Base-by-base conservation (phyloP, 768 basidiomycete species). In the Pleurotus citrinopileatus region DNA sequence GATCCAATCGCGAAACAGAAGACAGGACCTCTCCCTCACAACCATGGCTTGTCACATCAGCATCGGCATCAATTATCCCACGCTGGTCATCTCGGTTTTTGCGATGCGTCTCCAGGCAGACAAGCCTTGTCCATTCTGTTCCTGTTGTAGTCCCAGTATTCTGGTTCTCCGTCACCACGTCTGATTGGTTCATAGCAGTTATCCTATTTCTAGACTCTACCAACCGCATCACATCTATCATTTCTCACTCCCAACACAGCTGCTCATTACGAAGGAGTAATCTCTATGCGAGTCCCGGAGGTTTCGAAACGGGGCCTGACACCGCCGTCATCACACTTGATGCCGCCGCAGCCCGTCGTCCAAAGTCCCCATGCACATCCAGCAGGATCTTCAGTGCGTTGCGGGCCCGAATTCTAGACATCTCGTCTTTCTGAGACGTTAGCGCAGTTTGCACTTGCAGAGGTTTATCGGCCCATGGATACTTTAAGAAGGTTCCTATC, bases 301-400 rank as follows among this genome's bases (percentile, higher is more conserved):
- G 19, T 51, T 51, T 51, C 48, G 48, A 51, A 37, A 17, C 23
- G 27, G 26, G 25, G 6, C 46, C 46, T 32, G 46, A 48, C n/a
- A 51, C 48, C 10, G 48, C 48, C 10, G 29, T 10, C 8, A 51
- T 23, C 29, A 34, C 19, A 19, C 48, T 32, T n/a, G 48, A 71
- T 37, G 72, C 69, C 44, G 68, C 68, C 23, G 75, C 73, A 13
- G 78, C 81, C 40, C 81, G 78, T 46, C 83, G 76, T 22, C 87
- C 87, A 72, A 93, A 89, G 67, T 94, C 90, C n/a, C 90, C 89
- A 69, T 92, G 91, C 34, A 91, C 88, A 62, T 94, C 93, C 65
- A 94, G 73, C 58, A 94, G 69, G 56, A 94, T 93, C 70, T 94
- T 94, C 63, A 99, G 81, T 12, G 94, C 96, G 75, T 98, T 98